Base-by-base conservation (phyloP, 1,284 basidiomycete genomes). In the Austroboletus rostrupii region DNA sequence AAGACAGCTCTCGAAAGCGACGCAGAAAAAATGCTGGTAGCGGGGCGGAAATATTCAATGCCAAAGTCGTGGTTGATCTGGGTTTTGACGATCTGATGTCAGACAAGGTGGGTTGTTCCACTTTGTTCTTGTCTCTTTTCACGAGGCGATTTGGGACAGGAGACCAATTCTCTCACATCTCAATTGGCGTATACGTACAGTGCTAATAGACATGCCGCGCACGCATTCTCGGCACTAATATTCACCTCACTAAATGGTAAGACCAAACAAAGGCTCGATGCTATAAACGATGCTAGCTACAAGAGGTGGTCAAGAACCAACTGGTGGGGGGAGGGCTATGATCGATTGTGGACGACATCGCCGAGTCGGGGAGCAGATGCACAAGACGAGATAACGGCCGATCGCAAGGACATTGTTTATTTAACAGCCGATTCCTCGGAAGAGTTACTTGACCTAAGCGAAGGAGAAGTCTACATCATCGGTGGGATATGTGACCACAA, bases 401-500 rank as follows among this genome's bases (percentile, higher is more conserved):
- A 52, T 57, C 45, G 56, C 59, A 72, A 81, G 47, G 80, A 70
- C 42, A 74, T 97, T 42, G 79, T 98, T 29, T 99, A 99, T 71
- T 82, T 99, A 50, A 97, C 96, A 8, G 96, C 95, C 7, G 97
- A 99, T 71, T 87, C 95, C 6, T 79, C 87, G 43, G 83, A 96
- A 49, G 92, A 96, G 66, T 73, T 99, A 37, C 72, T 76, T 10
- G 83, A 87, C 54, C 78, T 99, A 43, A 85, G 80, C 51, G 83
- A 90, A 55, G 84, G 86, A 48, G 91, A 94, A 66, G 89, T 85
- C 3, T 99, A 99, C 66, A 85, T 99, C 58, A 94, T 99, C 51
- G 97, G 97, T 31, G 97, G 96, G 14, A 90, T 99, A 57, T 90
- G 90, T 53, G 97, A 99, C 69, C 90, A 90, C 60, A 99, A 99